Evolutionary conservation across 805 yeast species (phyloP).

Genomic region (Deakozyma indianensis): DNA sequence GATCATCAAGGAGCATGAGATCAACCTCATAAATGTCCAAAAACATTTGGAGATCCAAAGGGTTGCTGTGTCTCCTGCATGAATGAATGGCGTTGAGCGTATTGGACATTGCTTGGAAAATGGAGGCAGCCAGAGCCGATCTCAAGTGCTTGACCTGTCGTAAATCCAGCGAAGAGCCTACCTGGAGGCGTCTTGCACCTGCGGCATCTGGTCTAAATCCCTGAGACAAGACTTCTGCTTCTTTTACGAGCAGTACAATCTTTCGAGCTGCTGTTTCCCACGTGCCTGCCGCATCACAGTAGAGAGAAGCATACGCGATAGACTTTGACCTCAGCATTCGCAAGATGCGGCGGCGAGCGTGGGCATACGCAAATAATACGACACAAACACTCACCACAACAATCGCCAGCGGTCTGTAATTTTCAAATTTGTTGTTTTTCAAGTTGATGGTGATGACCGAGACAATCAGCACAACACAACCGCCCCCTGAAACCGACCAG

Average conservation of each 20-base stretch:
- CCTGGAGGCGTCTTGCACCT: neutral
- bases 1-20: constrained; percentile 14
- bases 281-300: constrained; percentile 8
- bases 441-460: neutral
- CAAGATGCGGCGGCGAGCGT: constrained; percentile 14
- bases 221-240: constrained; percentile 14
- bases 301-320: constrained; percentile 10
- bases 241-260: constrained; percentile 11
- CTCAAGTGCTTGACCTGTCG: constrained; percentile 18
- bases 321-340: constrained; percentile 14
- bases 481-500: neutral
- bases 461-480: neutral
- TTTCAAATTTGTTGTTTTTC: constrained; percentile 4
- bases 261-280: constrained; percentile 10
- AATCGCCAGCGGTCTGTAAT: constrained; percentile 6
- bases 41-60: constrained; percentile 23
- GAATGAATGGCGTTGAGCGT: constrained; percentile 12
- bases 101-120: constrained; percentile 19
- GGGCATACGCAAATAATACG: constrained; percentile 13
- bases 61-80: constrained; percentile 16
- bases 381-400: constrained; percentile 12
- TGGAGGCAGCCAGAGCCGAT: constrained; percentile 12
- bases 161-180: neutral
- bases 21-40: constrained; percentile 27
- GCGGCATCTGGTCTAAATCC: constrained; percentile 13